Conservation (phyloP, 139 green algal species). For the Haematococcus lacustris region DNA sequence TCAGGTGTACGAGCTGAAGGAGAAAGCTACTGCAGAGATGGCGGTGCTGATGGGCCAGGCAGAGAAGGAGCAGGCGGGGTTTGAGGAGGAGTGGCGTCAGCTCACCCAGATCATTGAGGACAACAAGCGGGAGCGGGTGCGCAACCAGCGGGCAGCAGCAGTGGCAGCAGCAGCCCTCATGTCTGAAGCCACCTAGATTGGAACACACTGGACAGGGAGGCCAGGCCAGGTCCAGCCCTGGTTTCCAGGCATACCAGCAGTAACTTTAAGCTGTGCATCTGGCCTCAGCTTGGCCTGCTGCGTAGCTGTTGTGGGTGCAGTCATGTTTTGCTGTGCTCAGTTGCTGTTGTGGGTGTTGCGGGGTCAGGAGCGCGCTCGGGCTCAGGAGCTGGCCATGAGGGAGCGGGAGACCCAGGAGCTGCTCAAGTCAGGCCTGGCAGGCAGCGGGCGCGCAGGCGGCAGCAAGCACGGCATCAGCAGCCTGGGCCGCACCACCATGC, state of each 20-base stretch:
- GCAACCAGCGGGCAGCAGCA: no score
- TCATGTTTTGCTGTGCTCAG: no score
- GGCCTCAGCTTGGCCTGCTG: no score
- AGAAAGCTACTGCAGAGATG: conserved; percentile 71
- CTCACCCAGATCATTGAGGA: conserved; percentile 78
- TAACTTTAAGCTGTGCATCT: no score
- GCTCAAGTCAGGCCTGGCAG: conserved; percentile 42
- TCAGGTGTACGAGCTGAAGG: conserved; percentile 45
- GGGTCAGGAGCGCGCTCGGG: conserved; percentile 45
- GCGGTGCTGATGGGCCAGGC: conserved; percentile 60
- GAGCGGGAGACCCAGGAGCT: conserved; percentile 64
- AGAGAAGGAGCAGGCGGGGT: conserved; percentile 75
- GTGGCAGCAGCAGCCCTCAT: no score
- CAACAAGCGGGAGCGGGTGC: conserved; percentile 54
- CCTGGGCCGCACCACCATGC: neutral
- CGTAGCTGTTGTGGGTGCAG: no score
- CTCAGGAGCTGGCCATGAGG: conserved; percentile 58
- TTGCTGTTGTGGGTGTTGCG: no score
- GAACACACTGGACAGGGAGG: no score
- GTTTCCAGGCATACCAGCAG: no score
- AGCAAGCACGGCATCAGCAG: neutral
- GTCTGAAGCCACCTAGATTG: no score
- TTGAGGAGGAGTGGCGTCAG: conserved; percentile 82
- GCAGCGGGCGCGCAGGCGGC: neutral
- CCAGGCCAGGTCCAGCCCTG: no score